A percentile compares a stretch with the other conserved stretches of the same genome.
These are phyloP conservation scores for Phytopythium ostracodes DNA, from an alignment of 352 stramenopile species.

Conservation along the genomic window DNA sequence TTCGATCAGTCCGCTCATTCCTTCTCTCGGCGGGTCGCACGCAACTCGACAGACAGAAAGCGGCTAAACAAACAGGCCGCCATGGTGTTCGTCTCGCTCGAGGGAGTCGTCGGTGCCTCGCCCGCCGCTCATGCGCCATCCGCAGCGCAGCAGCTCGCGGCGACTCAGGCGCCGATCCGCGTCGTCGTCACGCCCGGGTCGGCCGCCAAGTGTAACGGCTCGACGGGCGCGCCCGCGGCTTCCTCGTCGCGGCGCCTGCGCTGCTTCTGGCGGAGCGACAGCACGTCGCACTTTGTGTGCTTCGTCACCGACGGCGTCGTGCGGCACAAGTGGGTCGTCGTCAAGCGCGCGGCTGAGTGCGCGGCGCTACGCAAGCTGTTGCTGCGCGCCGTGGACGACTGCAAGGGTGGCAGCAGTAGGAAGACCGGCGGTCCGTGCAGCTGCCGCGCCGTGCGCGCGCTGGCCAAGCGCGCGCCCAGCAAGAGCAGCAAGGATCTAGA, in stretches of 20 bases:
- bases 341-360: constrained; percentile 47
- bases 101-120: constrained; percentile 40
- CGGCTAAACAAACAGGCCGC: background rate
- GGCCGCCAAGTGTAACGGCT: constrained; percentile 28
- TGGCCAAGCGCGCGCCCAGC: constrained; percentile 27
- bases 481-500: constrained; percentile 15
- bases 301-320: constrained; percentile 74
- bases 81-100: constrained; percentile 83
- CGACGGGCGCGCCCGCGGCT: constrained; percentile 9
- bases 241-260: background rate
- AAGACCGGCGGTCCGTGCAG: constrained; percentile 16
- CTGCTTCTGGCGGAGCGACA: constrained; percentile 3
- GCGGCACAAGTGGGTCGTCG: constrained; percentile 66
- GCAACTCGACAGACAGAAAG: no score
- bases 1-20: background rate
- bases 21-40: background rate
- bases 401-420: constrained; percentile 20
- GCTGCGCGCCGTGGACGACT: constrained; percentile 26
- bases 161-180: constrained; percentile 23
- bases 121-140: constrained; percentile 11
- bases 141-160: background rate
- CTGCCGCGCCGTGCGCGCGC: constrained; percentile 51
- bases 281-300: constrained; percentile 41
- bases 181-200: constrained; percentile 73
- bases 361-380: constrained; percentile 37